Evolutionary conservation across 1,139 yeast genomes (phyloP).

Genomic region (Saccharomyces uvarum): DNA sequence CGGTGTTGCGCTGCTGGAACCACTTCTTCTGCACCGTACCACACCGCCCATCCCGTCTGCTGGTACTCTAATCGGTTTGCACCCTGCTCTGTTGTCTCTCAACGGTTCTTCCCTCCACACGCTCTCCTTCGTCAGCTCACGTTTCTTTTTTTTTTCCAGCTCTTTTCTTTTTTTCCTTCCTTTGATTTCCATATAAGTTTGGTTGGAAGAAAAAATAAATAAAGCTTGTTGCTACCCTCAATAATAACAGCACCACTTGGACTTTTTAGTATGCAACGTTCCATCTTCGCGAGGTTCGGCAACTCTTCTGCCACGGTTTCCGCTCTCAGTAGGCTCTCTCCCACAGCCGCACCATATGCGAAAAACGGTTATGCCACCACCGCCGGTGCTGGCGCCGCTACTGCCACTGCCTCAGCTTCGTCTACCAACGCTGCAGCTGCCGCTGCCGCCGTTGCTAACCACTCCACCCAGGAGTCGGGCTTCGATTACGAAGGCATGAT

Average conservation of each 20-base stretch:
- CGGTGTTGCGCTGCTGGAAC: neutral
- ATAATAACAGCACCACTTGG: neutral
- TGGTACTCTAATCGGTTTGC: slow-evolving; percentile 1
- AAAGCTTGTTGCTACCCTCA: neutral
- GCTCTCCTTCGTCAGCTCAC: neutral
- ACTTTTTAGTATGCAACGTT: neutral
- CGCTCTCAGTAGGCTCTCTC: neutral
- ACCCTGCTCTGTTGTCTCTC: neutral
- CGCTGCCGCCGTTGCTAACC: slow-evolving; percentile 22
- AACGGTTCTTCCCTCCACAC: neutral
- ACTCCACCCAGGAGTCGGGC: slow-evolving; percentile 37
- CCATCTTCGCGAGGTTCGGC: neutral
- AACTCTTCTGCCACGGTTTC: neutral
- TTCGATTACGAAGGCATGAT: slow-evolving; percentile 65
- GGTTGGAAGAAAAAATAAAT: neutral
- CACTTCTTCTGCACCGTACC: neutral
- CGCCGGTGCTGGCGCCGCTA: slow-evolving; percentile 9
- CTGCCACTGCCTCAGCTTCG: slow-evolving; percentile 34
- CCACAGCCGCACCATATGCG: slow-evolving; percentile 1
- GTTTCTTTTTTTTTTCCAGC: neutral
- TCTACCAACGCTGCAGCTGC: slow-evolving; percentile 36
- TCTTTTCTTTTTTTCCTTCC: neutral
- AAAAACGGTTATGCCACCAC: slow-evolving; percentile 9
- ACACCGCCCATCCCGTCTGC: neutral
- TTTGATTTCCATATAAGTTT: neutral